These are phyloP conservation scores for Achaetomiella virescens DNA, from an alignment of 495 filamentous ascomycete genomes.

Conservation along the genomic window DNA sequence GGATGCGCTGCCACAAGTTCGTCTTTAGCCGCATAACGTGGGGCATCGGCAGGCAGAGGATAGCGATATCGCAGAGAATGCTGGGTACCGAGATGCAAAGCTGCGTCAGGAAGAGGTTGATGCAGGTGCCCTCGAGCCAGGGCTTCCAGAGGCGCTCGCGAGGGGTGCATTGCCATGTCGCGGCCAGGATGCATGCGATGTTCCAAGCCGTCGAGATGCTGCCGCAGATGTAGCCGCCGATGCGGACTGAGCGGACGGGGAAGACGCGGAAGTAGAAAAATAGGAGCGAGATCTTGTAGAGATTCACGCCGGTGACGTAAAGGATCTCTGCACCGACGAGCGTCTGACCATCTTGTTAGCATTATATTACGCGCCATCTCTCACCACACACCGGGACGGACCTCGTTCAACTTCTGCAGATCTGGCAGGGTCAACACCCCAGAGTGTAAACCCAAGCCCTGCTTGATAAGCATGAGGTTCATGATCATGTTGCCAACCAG, in stretches of 20 bases:
- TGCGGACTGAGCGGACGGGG: conserved; percentile 5
- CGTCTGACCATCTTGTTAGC: neutral
- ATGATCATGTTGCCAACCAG: conserved; percentile 6
- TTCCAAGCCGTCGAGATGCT: conserved; percentile 1
- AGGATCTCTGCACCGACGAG: conserved; percentile 7
- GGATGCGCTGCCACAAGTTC: neutral
- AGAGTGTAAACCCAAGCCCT: conserved; percentile 2
- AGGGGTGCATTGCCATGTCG: conserved; percentile 2
- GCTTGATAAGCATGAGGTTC: neutral
- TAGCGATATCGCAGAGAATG: conserved; percentile 8
- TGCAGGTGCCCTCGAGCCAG: conserved; percentile 3
- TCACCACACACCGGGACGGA: neutral
- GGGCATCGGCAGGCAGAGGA: conserved; percentile 8
- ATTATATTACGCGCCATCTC: neutral
- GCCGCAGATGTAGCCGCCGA: conserved; percentile 10
- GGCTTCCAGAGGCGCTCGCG: conserved; percentile 3
- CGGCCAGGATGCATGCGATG: conserved; percentile 5
- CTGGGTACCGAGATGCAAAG: conserved; percentile 7
- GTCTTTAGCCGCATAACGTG: conserved; percentile 8
- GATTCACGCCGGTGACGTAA: conserved; percentile 5
- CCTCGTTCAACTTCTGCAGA: conserved; percentile 2
- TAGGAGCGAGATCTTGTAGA: conserved; percentile 6
- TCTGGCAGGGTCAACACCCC: neutral
- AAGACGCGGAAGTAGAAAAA: conserved; percentile 8
- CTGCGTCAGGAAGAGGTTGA: conserved; percentile 5